Percentiles rank a stretch among this genome's conserved stretches.
These are phyloP conservation scores for Ustilago bromivora DNA, from an alignment of 1,284 basidiomycete species.

Conservation along the genomic window DNA sequence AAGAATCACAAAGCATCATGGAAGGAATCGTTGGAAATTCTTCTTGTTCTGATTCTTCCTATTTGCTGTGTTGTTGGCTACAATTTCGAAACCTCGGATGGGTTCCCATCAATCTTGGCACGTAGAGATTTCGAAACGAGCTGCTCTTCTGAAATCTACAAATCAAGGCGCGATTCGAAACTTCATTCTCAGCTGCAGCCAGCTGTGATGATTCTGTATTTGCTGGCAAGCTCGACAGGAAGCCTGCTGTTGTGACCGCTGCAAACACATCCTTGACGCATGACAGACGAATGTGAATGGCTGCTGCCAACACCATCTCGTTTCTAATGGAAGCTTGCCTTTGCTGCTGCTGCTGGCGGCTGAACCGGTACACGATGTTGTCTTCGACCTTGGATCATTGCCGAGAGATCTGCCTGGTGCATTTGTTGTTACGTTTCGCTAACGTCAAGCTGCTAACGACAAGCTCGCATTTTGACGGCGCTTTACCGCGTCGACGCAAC, in stretches of 20 bases:
- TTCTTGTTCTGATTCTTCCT: not conserved
- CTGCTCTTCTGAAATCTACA: not conserved
- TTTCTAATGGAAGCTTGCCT: constrained; percentile 1
- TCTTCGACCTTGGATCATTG: not conserved
- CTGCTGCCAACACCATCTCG: constrained; percentile 3
- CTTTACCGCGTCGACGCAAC: constrained; percentile 19
- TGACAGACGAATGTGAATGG: not conserved
- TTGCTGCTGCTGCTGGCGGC: not conserved
- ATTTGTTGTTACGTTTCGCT: not conserved
- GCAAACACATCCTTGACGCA: not conserved
- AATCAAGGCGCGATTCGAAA: not conserved
- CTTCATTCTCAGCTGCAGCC: constrained; percentile 7
- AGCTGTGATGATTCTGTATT: not conserved
- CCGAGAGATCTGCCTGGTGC: not conserved
- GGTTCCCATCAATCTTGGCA: not conserved
- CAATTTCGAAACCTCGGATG: not conserved
- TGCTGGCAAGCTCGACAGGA: not conserved
- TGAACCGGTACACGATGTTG: no score
- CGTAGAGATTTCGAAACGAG: not conserved
- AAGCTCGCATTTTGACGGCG: not conserved
- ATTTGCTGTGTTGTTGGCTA: not conserved
- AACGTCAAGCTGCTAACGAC: no score
- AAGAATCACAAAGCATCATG: not conserved
- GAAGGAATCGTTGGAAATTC: not conserved
- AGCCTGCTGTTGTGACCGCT: not conserved